Percentiles rank a stretch among this genome's conserved stretches.
Conservation (phyloP, 768 basidiomycete species). For the Cyathus striatus region DNA sequence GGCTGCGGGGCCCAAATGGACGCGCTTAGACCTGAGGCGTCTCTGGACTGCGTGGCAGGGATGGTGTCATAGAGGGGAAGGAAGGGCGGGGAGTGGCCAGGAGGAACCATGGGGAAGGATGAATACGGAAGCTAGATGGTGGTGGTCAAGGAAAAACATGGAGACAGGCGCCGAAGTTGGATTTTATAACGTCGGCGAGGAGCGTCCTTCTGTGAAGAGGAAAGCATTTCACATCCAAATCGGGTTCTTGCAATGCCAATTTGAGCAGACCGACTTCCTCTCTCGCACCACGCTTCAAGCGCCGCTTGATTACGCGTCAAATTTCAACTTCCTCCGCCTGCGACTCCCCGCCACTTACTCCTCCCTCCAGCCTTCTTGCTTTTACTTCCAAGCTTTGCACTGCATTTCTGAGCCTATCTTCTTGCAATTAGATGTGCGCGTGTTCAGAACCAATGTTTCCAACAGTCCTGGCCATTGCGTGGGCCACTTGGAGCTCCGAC, state of each 20-base stretch:
- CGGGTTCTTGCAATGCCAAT: background rate
- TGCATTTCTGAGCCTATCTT: no score
- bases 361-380: no score
- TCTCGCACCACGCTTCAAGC: no score
- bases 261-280: no score
- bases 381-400: no score
- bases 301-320: no score
- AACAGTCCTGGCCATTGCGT: no score
- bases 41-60: background rate
- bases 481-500: no score
- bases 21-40: slow-evolving; percentile 31
- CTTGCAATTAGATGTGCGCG: no score
- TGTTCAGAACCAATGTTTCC: no score
- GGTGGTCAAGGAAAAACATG: background rate
- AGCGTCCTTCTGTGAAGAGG: background rate
- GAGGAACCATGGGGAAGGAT: background rate
- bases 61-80: background rate
- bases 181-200: background rate
- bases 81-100: background rate
- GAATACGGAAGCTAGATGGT: background rate
- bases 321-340: no score
- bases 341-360: no score
- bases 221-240: background rate
- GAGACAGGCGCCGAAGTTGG: background rate
- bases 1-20: slow-evolving; percentile 87